These are phyloP conservation scores for Liquidambar formosana DNA, from an alignment of 164 flowering plant genomes.

Conservation along the genomic window DNA sequence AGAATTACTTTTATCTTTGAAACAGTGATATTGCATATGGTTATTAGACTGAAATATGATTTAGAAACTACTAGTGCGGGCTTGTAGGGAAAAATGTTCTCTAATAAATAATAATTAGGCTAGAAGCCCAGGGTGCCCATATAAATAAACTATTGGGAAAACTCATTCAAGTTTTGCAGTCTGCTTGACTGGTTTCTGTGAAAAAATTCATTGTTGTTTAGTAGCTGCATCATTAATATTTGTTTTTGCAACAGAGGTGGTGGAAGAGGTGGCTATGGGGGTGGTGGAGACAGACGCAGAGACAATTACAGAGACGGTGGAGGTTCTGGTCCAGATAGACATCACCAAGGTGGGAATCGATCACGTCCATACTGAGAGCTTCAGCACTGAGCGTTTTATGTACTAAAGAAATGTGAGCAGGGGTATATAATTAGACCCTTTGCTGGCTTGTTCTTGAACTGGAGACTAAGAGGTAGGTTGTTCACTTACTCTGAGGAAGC, in stretches of 20 bases:
- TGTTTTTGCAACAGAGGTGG: conserved; percentile 62
- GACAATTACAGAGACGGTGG: conserved; percentile 83
- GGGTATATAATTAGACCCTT: conserved; percentile 24
- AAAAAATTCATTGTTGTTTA: not conserved
- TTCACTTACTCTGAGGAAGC: conserved; percentile 34
- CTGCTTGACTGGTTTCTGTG: not conserved
- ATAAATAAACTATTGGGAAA: no score
- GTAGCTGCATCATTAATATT: not conserved
- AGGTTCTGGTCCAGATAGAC: conserved; percentile 89
- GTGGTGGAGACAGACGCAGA: conserved; percentile 86
- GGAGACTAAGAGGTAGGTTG: conserved; percentile 58
- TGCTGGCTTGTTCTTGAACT: conserved; percentile 33
- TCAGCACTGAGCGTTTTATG: conserved; percentile 36
- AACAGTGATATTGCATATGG: no score
- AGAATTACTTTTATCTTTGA: no score
- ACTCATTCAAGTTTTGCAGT: not conserved
- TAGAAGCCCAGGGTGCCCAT: no score
- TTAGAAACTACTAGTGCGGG: no score
- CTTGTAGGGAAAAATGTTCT: no score
- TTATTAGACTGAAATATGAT: no score
- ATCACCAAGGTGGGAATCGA: conserved; percentile 78
- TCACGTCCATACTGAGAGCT: conserved; percentile 77
- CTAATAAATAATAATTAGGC: no score
- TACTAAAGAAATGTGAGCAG: conserved; percentile 41
- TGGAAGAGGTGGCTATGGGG: conserved; percentile 80